Conservation (phyloP, 2,329 filamentous ascomycete species). For the Botrytis pseudocinerea region DNA sequence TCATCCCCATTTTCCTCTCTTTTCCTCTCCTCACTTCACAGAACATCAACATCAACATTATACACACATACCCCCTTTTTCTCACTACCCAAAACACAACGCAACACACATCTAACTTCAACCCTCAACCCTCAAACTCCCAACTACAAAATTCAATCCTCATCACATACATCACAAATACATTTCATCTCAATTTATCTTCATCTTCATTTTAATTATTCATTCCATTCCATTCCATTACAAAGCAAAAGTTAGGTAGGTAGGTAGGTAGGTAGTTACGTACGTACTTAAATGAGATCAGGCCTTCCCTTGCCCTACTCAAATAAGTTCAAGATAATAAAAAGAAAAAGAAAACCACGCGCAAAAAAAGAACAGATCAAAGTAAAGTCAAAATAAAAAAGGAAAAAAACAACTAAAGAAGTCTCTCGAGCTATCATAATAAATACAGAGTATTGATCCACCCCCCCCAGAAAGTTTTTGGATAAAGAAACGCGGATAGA, state of each 20-base stretch:
- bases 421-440: conserved; percentile 23
- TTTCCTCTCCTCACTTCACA: no score
- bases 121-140: no score
- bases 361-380: conserved; percentile 3
- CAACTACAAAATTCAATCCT: no score
- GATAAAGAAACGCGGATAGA: conserved; percentile 3
- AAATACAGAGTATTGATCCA: conserved; percentile 24
- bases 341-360: neutral
- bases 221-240: conserved; percentile 19
- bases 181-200: neutral
- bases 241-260: conserved; percentile 20
- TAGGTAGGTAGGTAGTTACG: conserved; percentile 3
- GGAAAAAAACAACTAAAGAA: conserved; percentile 3
- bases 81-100: no score
- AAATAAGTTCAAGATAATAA: neutral
- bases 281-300: neutral
- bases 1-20: no score
- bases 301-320: neutral
- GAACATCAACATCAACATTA: no score
- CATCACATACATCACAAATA: no score
- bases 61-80: no score
- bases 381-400: conserved; percentile 12
- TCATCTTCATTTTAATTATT: neutral
- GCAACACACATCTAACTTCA: no score
- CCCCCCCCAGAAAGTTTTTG: neutral